These are phyloP conservation scores for Phyllosticta ampelicida DNA, from an alignment of 2,329 filamentous ascomycete species.

Conservation along the genomic window DNA sequence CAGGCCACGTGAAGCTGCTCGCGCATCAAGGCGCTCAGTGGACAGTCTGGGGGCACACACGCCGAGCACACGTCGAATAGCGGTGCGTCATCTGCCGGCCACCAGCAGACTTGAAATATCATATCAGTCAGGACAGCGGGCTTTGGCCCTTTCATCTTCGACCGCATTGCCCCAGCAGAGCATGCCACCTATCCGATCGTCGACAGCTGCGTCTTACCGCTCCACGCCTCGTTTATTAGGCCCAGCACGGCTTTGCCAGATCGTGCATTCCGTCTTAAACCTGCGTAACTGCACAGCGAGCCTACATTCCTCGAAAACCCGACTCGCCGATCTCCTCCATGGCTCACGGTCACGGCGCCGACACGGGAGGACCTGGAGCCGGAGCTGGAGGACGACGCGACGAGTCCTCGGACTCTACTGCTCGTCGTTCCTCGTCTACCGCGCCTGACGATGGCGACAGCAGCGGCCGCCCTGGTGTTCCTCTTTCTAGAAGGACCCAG, in stretches of 20 bases:
- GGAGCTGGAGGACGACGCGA: background rate
- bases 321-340: background rate
- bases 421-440: background rate
- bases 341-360: background rate
- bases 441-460: background rate
- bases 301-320: background rate
- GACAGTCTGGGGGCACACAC: background rate
- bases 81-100: constrained; percentile 10
- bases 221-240: background rate
- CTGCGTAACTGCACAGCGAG: background rate
- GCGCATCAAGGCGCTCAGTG: background rate
- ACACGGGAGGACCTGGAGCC: background rate
- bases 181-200: too few relatives aligned
- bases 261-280: background rate
- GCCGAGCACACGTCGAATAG: background rate
- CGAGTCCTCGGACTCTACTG: background rate
- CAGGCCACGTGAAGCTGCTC: background rate
- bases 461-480: background rate
- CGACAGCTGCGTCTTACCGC: background rate
- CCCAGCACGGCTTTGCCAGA: background rate
- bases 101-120: background rate
- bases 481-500: background rate
- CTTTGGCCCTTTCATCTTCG: background rate
- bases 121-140: background rate
- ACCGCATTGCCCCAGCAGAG: too few relatives aligned